Conservation (phyloP, 345 rosid species). For the Aethionema arabicum region DNA sequence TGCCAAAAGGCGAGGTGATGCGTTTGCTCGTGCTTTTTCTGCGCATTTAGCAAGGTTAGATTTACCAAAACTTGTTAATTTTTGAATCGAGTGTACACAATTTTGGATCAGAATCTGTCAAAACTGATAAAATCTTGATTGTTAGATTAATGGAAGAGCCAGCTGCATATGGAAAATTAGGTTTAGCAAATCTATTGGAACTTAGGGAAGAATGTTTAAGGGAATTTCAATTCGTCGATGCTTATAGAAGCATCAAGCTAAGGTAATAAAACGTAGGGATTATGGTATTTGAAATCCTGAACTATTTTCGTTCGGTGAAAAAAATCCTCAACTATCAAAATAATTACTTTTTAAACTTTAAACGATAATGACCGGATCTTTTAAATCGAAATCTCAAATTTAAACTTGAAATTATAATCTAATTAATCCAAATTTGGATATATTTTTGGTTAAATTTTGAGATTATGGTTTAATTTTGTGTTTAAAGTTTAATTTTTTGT, state of each 20-base stretch:
- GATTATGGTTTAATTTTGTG: no score
- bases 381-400: no score
- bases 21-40: slow-evolving; percentile 98
- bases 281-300: no score
- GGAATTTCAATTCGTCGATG: slow-evolving; percentile 94
- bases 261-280: slow-evolving; percentile 46
- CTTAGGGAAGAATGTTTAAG: slow-evolving; percentile 97
- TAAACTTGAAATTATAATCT: no score
- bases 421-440: no score
- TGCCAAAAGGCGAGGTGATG: slow-evolving; percentile 97
- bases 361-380: no score
- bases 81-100: not conserved
- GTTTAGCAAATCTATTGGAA: slow-evolving; percentile 96
- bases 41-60: slow-evolving; percentile 94
- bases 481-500: no score
- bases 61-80: slow-evolving; percentile 23
- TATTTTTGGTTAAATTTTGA: no score
- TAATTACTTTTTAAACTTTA: no score
- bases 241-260: slow-evolving; percentile 92
- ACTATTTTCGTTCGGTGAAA: no score
- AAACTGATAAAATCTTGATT: not conserved
- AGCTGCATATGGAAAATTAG: slow-evolving; percentile 95
- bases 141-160: slow-evolving; percentile 97
- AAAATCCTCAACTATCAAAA: no score
- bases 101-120: slow-evolving; percentile 5